Evolutionary conservation across 2,329 filamentous ascomycete species (phyloP), one percentile per base, ranked within the genome.

Genomic region (Paraphaeosphaeria minitans): DNA sequence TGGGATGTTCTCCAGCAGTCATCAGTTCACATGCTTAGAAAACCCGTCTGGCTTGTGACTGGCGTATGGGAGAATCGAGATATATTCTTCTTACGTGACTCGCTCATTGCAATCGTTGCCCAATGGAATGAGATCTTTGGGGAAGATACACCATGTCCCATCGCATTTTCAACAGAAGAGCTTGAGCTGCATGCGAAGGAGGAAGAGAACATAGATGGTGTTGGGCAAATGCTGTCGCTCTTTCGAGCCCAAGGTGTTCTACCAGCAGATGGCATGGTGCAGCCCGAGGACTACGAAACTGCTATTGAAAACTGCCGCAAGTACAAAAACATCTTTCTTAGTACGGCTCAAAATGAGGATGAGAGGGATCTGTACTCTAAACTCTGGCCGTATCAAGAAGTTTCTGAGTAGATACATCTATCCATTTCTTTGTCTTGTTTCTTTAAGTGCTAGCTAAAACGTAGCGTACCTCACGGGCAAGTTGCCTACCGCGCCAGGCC

Each of bases 241-340:
- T 72, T 74, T 53, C 66, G 58, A 47, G 70, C 74, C 7, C 42
- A 72, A 61, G 65, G 50, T 13, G 58, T 72, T 10, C 63, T 73
- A 33, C 70, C 72, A 1, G 65, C 70, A 13, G 70, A 73, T 64
- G 73, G 73, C 1, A 75, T 75, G 68, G 70, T 75, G 29, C 65
- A 64, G 0, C 68, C 69, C 2, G 54, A 74, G 58, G 70, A 76
- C 49, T 75, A 68, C 54, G 61, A 71, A 53, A 55, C 39, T 27
- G 67, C 64, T 21, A n/a, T 57, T 49, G 54, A 59, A 41, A 59
- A 59, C 31, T 56, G 59, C 46, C 54, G 42, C 31, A 59, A 55
- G 56, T 61, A 61, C 42, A 61, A 59, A 46, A 31, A 55, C 12
- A 51, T 59, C n/a, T 53, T 61, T 45, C 46, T 64, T 24, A 52